Conservation (phyloP, 1,139 yeast genomes). For the Scheffersomyces lignicola region DNA sequence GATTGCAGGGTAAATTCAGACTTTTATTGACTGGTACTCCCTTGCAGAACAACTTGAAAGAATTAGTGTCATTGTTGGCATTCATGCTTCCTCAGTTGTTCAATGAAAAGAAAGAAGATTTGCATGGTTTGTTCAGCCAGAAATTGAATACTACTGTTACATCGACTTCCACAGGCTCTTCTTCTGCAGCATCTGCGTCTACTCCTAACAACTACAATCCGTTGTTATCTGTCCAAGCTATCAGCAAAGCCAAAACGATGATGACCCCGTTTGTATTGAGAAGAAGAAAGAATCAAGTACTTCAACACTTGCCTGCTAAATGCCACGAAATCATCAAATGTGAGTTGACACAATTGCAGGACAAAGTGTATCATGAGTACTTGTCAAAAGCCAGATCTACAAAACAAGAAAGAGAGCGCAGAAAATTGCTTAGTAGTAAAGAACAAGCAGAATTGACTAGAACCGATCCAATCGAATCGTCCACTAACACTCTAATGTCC, state of each 20-base stretch:
- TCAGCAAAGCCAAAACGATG: slow-evolving; percentile 91
- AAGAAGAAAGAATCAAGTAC: slow-evolving; percentile 88
- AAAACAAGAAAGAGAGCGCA: slow-evolving; percentile 49
- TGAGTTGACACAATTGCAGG: slow-evolving; percentile 59
- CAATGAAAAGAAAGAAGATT: slow-evolving; percentile 77
- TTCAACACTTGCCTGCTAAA: slow-evolving; percentile 83
- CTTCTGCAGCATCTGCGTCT: slow-evolving; percentile 47
- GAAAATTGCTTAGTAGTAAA: slow-evolving; percentile 41
- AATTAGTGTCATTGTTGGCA: slow-evolving; percentile 83
- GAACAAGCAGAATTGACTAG: slow-evolving; percentile 39
- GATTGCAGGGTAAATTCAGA: slow-evolving; percentile 76
- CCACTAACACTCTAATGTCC: slow-evolving; percentile 65
- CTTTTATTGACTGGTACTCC: slow-evolving; percentile 95
- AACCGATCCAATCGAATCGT: slow-evolving; percentile 35
- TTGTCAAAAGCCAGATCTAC: slow-evolving; percentile 49
- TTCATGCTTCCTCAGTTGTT: slow-evolving; percentile 87
- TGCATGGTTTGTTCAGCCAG: slow-evolving; percentile 80
- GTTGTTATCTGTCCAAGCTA: slow-evolving; percentile 84
- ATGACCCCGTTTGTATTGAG: slow-evolving; percentile 97
- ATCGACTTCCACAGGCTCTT: slow-evolving; percentile 17
- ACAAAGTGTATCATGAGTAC: slow-evolving; percentile 58
- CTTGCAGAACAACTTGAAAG: slow-evolving; percentile 86
- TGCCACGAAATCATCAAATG: slow-evolving; percentile 64
- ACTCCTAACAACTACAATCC: slow-evolving; percentile 65
- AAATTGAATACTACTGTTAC: slow-evolving; percentile 25